Conservation (phyloP, 176 grass and related monocot genomes). For the Zoysia pacifica region DNA sequence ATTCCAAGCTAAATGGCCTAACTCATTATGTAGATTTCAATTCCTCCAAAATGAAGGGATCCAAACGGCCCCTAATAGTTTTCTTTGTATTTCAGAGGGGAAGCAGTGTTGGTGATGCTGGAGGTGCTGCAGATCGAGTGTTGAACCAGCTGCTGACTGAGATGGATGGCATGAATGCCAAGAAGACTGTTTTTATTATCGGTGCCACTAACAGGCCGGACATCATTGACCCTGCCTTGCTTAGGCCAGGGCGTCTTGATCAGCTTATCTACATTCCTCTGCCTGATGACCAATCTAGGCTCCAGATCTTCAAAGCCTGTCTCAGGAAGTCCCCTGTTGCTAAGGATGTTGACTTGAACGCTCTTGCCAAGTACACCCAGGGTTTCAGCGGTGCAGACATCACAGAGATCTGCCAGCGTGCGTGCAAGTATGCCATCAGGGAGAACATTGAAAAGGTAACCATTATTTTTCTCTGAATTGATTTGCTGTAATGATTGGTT, state of each 20-base stretch:
- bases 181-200: slow-evolving; percentile 88
- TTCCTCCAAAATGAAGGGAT: no score
- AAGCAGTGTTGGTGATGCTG: slow-evolving; percentile 71
- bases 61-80: background rate
- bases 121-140: slow-evolving; percentile 83
- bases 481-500: background rate
- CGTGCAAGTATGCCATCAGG: slow-evolving; percentile 89
- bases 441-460: slow-evolving; percentile 88
- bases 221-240: slow-evolving; percentile 86
- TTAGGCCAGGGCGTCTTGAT: slow-evolving; percentile 84
- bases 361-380: slow-evolving; percentile 85
- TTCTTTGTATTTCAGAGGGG: slow-evolving; percentile 58
- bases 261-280: slow-evolving; percentile 91
- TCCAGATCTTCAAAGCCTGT: slow-evolving; percentile 77
- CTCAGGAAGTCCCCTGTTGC: slow-evolving; percentile 87
- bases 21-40: no score
- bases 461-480: background rate
- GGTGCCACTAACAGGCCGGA: slow-evolving; percentile 89
- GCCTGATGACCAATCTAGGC: slow-evolving; percentile 69
- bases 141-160: slow-evolving; percentile 85
- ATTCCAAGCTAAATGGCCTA: no score
- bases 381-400: slow-evolving; percentile 95
- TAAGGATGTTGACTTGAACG: slow-evolving; percentile 71
- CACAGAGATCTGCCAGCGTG: slow-evolving; percentile 84
- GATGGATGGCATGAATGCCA: slow-evolving; percentile 90